phyloP scores from a whole-genome alignment of 495 filamentous ascomycete species.

The Penicillium crystallinum region DNA sequence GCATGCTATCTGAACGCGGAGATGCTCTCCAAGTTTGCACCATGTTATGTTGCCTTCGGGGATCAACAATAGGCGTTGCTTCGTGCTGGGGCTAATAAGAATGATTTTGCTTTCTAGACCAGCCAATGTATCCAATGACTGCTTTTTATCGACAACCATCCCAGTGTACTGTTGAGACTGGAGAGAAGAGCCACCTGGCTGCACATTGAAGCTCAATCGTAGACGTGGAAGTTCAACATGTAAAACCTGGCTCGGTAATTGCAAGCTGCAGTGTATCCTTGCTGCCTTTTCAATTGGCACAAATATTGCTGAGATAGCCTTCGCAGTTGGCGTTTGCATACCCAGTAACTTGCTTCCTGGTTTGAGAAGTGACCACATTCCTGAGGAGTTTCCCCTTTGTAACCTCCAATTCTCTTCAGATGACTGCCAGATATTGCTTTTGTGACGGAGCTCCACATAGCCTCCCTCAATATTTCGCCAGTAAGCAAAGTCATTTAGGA shows the following conservation, averaged over 20 bases:
- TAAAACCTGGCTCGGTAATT: constrained; percentile 13
- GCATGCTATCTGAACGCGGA: constrained; percentile 34
- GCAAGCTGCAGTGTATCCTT: constrained; percentile 28
- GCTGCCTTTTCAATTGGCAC: constrained; percentile 26
- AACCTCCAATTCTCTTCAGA: not conserved
- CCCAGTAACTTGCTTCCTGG: constrained; percentile 20
- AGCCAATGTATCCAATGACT: constrained; percentile 46
- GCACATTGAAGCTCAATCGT: constrained; percentile 45
- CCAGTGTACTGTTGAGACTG: constrained; percentile 49
- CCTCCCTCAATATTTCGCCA: not conserved
- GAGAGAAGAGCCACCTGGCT: constrained; percentile 22
- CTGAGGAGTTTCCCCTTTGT: not conserved
- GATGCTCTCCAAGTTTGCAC: constrained; percentile 24
- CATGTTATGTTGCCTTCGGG: constrained; percentile 34
- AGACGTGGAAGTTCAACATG: constrained; percentile 45
- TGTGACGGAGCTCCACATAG: not conserved
- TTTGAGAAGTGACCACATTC: not conserved
- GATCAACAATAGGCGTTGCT: constrained; percentile 43
- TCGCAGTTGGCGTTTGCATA: constrained; percentile 26
- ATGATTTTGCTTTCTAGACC: constrained; percentile 53
- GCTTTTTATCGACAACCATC: constrained; percentile 49
- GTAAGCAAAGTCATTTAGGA: not conserved
- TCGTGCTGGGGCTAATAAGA: constrained; percentile 23
- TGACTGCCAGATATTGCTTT: not conserved
- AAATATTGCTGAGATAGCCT: constrained; percentile 28